Conservation (phyloP, 2,329 filamentous ascomycete genomes). For the Eutypella sp. region DNA sequence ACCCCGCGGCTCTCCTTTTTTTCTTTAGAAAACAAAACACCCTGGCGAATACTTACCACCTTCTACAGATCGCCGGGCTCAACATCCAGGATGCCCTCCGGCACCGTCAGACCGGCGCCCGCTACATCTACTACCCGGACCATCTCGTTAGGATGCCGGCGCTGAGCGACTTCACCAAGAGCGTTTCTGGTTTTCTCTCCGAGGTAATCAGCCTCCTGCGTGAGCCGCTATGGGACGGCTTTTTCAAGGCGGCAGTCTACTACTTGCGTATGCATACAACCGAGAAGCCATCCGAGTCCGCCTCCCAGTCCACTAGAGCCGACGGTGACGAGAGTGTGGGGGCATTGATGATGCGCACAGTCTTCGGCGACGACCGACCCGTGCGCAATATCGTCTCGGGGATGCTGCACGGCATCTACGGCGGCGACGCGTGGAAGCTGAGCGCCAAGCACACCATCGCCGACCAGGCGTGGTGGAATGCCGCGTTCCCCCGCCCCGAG, state of each 20-base stretch:
- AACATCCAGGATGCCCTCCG: conserved; percentile 50
- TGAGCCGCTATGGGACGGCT: conserved; percentile 23
- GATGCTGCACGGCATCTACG: conserved; percentile 82
- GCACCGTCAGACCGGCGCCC: conserved; percentile 48
- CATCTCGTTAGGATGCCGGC: conserved; percentile 56
- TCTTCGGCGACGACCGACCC: conserved; percentile 44
- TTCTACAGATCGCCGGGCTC: conserved; percentile 58
- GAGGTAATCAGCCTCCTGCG: conserved; percentile 10
- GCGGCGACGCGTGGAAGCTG: conserved; percentile 77
- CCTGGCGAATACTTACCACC: too few relatives aligned
- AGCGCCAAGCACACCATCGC: conserved; percentile 65
- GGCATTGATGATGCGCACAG: conserved; percentile 54
- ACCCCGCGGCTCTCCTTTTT: conserved; percentile 10
- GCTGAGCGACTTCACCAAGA: not conserved
- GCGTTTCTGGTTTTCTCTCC: conserved; percentile 9
- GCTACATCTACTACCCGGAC: conserved; percentile 87
- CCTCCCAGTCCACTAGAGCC: too few relatives aligned
- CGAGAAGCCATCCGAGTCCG: not conserved
- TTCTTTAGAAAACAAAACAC: too few relatives aligned
- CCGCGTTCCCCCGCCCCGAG: not conserved
- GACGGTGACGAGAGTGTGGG: conserved; percentile 64
- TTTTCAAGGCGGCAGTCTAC: conserved; percentile 4
- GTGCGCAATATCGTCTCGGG: conserved; percentile 73
- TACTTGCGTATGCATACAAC: not conserved
- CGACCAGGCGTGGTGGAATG: conserved; percentile 42